Evolutionary conservation across 352 stramenopile species (phyloP), one percentile per base, ranked within the genome.

Genomic region (Pythium dissotocum): DNA sequence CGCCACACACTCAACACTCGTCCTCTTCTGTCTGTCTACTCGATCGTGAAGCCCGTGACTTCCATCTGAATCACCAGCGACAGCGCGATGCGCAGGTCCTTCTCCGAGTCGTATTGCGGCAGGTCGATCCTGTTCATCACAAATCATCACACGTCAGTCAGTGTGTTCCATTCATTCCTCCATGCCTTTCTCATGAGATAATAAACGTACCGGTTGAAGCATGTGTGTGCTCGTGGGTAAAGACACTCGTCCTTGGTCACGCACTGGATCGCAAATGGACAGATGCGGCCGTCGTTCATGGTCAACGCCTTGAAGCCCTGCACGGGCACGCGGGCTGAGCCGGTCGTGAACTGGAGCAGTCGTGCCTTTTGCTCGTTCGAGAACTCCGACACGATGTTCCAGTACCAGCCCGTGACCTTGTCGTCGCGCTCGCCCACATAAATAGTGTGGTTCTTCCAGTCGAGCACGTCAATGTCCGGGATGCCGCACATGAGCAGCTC

Each of bases 401-500:
- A 99, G 73, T 99, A 99, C 97, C 96, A 99, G 33, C 83, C 75
- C 56, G 98, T 98, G 65, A 98, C 88, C 72, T 96, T 90, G 28
- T 93, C 81, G 58, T 94, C 86, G 46, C 78, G 78, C 64, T 92
- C 83, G 44, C 85, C 88, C 49, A 94, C 85, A 83, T 99, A 99
- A 77, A 98, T 97, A 60, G 97, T 99, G 76, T 99, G 96, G 62
- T 90, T 89, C 71, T 98, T 97, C 80, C 98, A 94, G 77, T 99
- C 96, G 48, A 91, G 71, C 56, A 98, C 87, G 74, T 99, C 96
- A 63, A 99, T 98, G 58, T 99, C 94, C 16, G 97, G 97, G 71
- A 99, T 94, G 26, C 97, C 97, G 56, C 94, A 99, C 63, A 99
- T 99, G 40, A 99, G 78, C 30, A 99, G 84, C 73, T 99, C 97